Base-by-base conservation (phyloP, 495 filamentous ascomycete genomes). In the Aspergillus indologenus region DNA sequence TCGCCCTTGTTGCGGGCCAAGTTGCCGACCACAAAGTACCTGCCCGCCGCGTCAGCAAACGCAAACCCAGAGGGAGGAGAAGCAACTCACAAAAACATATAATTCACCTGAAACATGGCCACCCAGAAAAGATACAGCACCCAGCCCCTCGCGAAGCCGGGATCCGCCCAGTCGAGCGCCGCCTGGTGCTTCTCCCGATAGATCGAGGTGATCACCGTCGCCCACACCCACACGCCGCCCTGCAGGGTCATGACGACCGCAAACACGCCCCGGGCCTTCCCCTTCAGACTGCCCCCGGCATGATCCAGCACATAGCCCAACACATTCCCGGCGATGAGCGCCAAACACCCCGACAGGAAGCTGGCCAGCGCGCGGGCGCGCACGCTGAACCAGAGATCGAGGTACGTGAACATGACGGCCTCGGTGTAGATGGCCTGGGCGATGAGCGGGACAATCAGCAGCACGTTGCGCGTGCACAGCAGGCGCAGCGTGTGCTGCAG, bases 191-290 rank as follows among this genome's bases (percentile, higher is more conserved):
- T 81, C 29, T 69, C 66, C 9, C 71, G 65, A 62, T 81, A 86
- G 43, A 80, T 67, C 0, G 81, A 83, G 1, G 81, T 78, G 20
- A 84, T 61, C 14, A 87, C 67, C 1, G 81, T 81, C 0, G 77
- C 81, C 84, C 83, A 88, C 11, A 82, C 68, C 84, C 85, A 88
- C 77, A 82, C 84, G 5, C 75, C 77, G 2, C 83, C 83, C 61
- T 86, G 83, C 29, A 85, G 62, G 0, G 58, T 66, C 23, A 83
- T 68, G 12, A 87, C 77, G 14, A 75, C 65, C 31, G 68, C 61
- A 58, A 79, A 81, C 1, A 73, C 70, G 17, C 62, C 64, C 11
- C 82, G 71, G 5, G 74, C 73, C 8, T 83, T 71, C 1, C 65
- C 68, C 65, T 80, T 84, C 44, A 85, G 65, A 0, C 80, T 66